Percentiles rank a stretch among this genome's conserved stretches.
Conservation (phyloP, 2,329 filamentous ascomycete species). For the Xylariaceae sp. region DNA sequence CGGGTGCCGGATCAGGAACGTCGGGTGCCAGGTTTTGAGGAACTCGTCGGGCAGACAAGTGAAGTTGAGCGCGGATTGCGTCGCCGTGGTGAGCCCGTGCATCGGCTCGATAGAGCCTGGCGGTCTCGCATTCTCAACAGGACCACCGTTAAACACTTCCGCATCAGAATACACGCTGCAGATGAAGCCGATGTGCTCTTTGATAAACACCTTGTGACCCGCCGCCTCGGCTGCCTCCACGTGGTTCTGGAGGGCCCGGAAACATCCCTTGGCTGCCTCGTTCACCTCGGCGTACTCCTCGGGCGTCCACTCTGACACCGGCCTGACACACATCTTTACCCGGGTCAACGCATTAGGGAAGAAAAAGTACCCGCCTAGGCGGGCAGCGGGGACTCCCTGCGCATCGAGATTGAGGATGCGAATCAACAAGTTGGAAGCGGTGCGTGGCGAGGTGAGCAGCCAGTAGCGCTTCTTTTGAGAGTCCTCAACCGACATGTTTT, state of each 20-base stretch:
- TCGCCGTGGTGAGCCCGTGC: conserved; percentile 2
- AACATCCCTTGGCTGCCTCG: background rate
- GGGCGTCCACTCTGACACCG: conserved; percentile 2
- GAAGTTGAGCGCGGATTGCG: conserved; percentile 14
- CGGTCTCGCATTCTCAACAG: background rate
- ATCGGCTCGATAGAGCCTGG: background rate
- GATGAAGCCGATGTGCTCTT: conserved; percentile 16
- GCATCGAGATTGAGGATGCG: conserved; percentile 16
- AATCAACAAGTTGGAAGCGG: conserved; percentile 20
- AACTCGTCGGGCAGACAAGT: conserved; percentile 18
- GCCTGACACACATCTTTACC: conserved; percentile 1
- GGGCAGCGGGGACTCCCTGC: conserved; percentile 11
- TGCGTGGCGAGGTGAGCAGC: conserved; percentile 20
- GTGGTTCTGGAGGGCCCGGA: conserved; percentile 14
- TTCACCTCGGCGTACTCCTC: background rate
- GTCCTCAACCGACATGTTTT: conserved; percentile 11
- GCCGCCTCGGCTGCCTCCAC: conserved; percentile 10
- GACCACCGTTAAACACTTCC: conserved; percentile 1
- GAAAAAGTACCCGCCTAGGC: conserved; percentile 20
- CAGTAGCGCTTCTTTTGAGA: conserved; percentile 14
- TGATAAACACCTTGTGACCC: conserved; percentile 13
- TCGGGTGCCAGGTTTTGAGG: conserved; percentile 17
- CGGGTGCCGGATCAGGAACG: conserved; percentile 20
- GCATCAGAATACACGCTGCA: conserved; percentile 5
- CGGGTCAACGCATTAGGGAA: conserved; percentile 5